Evolutionary conservation across 2,329 filamentous ascomycete species (phyloP), one percentile per base, ranked within the genome.

Genomic region (Trichoderma polysporum): DNA sequence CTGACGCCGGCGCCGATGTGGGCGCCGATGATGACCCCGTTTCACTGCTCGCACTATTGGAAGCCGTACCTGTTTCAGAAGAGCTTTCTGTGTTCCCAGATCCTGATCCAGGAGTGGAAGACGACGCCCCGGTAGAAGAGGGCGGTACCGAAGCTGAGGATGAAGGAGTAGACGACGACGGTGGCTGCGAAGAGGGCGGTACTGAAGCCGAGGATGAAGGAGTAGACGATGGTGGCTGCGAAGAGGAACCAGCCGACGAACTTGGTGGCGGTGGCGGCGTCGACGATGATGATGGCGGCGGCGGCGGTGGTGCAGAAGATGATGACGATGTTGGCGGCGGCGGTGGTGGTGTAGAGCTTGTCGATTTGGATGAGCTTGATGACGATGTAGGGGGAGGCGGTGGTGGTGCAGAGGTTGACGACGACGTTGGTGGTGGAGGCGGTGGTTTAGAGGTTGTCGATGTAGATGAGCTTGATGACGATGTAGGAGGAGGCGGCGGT

Each of bases 11-110:
- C 19, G 41, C 59, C 47, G 59, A 50, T 9, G 41, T 37, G 8
- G 60, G 39, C 27, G 37, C 60, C 29, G 60, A 56, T 19, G 37
- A n/a, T 33, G 59, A 53, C 59, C 50, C 52, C 50, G 61, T 35
- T 47, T 54, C 49, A 54, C 60, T 45, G 27, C 35, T 45, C n/a
- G 49, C 49, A 41, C 47, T 54, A 63, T 33, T 53, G 37, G 60
- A 17, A 54, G 35, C 17, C 60, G 60, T 63, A 53, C 50, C 61
- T 56, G 29, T 45, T 47, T 29, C 35, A 56, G 61, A 56, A 64
- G 60, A 64, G 50, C 39, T 45, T 41, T 50, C 37, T 37, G 33
- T 27, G 45, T 31, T 22, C 4, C 53, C 22, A 33, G 59, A 37
- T 33, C 27, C 57, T 33, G 58, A 37, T 22, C 10, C 47, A 53